Conservation (phyloP, 257 asterid genomes). For the Solanum clarkiae region DNA sequence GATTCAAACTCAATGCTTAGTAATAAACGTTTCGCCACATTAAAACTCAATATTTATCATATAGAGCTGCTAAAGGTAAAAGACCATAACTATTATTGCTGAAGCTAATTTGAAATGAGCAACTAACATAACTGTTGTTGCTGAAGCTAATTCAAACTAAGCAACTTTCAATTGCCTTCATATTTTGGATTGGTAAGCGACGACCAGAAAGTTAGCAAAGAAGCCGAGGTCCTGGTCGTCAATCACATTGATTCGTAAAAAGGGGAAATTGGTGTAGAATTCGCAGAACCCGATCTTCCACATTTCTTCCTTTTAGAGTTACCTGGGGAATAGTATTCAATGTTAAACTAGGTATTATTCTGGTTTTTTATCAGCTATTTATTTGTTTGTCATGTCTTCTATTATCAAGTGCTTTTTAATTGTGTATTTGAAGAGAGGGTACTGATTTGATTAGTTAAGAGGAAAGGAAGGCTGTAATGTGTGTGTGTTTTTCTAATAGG, state of each 20-base stretch:
- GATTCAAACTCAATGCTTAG: conserved; percentile 2
- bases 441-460: not conserved
- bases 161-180: too few species aligned
- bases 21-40: conserved; percentile 7
- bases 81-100: not conserved
- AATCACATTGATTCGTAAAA: conserved; percentile 22
- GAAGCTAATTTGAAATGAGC: too few species aligned
- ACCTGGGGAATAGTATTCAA: too few species aligned
- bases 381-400: not conserved
- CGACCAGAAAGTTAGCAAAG: conserved; percentile 92
- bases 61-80: conserved; percentile 8
- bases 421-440: not conserved
- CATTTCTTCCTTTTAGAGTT: too few species aligned
- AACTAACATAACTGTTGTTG: not conserved
- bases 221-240: conserved; percentile 95
- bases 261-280: too few species aligned
- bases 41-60: conserved; percentile 8
- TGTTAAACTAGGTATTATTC: not conserved
- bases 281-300: too few species aligned
- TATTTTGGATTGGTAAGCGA: conserved; percentile 96
- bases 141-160: conserved; percentile 1
- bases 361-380: not conserved
- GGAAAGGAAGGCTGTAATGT: not conserved
- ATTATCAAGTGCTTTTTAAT: not conserved
- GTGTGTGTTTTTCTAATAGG: not conserved